A percentile compares a stretch with the other conserved stretches of the same genome.
These are phyloP conservation scores for Harringtonia aguacate DNA, from an alignment of 2,329 filamentous ascomycete genomes.

Conservation along the genomic window DNA sequence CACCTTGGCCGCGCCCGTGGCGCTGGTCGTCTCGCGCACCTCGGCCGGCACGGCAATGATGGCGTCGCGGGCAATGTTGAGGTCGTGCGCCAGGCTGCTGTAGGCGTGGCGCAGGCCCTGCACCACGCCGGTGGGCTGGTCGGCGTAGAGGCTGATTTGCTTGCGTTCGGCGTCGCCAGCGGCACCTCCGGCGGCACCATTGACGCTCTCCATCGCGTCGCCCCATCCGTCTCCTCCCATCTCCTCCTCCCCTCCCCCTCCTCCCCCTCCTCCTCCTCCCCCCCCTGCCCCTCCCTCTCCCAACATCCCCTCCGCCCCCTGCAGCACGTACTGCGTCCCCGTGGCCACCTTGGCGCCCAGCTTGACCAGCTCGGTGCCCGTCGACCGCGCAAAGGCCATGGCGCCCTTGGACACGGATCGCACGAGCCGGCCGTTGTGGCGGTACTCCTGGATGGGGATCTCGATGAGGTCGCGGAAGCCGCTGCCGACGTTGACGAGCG, in stretches of 20 bases:
- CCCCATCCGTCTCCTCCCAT: background rate
- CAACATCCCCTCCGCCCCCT: conserved; percentile 77
- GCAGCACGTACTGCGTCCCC: conserved; percentile 85
- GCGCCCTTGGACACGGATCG: conserved; percentile 89
- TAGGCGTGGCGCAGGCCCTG: conserved; percentile 80
- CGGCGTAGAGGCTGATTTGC: conserved; percentile 82
- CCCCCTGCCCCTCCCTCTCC: conserved; percentile 17
- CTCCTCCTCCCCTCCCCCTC: conserved; percentile 5
- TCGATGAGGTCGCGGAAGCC: conserved; percentile 80
- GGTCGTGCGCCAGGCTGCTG: conserved; percentile 70
- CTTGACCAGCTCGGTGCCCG: conserved; percentile 87
- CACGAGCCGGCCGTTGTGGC: conserved; percentile 85
- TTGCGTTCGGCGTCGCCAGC: conserved; percentile 58
- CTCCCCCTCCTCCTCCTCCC: conserved; percentile 1
- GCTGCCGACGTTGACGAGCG: conserved; percentile 80
- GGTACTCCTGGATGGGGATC: conserved; percentile 84
- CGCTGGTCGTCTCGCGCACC: conserved; percentile 75
- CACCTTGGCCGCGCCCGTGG: conserved; percentile 67
- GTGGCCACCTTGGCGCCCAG: conserved; percentile 90
- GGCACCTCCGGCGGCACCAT: conserved; percentile 27
- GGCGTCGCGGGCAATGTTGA: conserved; percentile 79
- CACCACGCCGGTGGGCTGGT: conserved; percentile 82
- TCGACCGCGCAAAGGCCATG: conserved; percentile 81
- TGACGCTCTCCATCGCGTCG: conserved; percentile 14
- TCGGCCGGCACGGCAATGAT: conserved; percentile 92